Base-by-base conservation (phyloP, 73 alveolate genomes). In the Paramecium tetraurelia region DNA sequence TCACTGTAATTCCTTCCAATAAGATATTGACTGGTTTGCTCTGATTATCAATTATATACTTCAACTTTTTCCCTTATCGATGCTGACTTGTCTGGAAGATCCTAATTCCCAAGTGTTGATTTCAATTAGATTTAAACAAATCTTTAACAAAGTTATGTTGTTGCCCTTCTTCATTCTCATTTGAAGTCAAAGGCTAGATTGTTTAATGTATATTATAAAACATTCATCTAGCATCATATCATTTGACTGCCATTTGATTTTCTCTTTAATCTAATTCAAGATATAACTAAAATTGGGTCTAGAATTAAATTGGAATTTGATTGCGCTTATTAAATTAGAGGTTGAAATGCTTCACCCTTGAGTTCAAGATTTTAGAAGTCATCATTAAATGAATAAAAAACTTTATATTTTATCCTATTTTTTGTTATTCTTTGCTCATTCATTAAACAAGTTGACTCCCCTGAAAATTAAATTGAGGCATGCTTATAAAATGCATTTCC, bases 201-300 rank as follows among this genome's bases (percentile, higher is more conserved):
- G 97, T 93, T 77, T 93, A 87, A 90, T 97, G 58, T 35, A 98
- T 58, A 50, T 94, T 87, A 21, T 97, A 92, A 95, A 96, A 92
- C 99, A 98, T 92, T 98, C 99, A 77, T 98, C 99, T n/a, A 36
- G 99, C 99, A 92, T 98, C 99, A 84, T 98, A 98, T 92, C 97
- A 98, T 92, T 97, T 97, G 80, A 94, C 96, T 33, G 94, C 95
- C 2, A 99, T 99, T 16, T 92, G 93, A 16, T 96, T 96, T 69
- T 96, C 99, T 46, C 93, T 95, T 83, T 98, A 99, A 53, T 96
- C 99, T 84, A 97, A 98, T 92, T 92, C 93, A 0, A 99, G 99
- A 94, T 93, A 97, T 43, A 93, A 85, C 70, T 75, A 84, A 83
- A 99, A 92, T 58, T 97, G 72, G 11, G 93, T 92, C 85, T 96